Evolutionary conservation across 1,284 basidiomycete species (phyloP), one percentile per base, ranked within the genome.

Genomic region (Peniophora sp.): DNA sequence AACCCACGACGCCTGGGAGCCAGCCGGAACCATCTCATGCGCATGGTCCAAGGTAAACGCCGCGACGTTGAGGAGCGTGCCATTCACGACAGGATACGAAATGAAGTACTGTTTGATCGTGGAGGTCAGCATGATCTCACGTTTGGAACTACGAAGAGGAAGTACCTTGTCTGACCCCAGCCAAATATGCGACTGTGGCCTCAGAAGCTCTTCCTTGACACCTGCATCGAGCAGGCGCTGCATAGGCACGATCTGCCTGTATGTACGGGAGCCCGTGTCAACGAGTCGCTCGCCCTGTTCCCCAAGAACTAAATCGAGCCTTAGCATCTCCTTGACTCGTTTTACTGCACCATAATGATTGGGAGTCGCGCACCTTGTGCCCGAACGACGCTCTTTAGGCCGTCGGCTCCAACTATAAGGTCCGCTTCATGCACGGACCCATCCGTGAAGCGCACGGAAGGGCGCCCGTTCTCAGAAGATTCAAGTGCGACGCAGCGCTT

Each of bases 61-160:
- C 6, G 47, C 50, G 36, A 51, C 20, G 19, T 51, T 51, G 5
- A 51, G 36, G 27, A 36, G 14, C 24, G n/a, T 12, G 14, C 67
- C 63, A 5, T 64, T 64, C 58, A 73, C 68, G 52, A 85, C 77
- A 1, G 79, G 77, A 59, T 78, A 81, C 2, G 73, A 71, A 46
- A 82, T 74, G 25, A 82, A 62, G 60, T 84, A 81, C 76, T 82
- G 19, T 6, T 8, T n/a, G 53, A 41, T 6, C 12, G 19, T 16
- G 5, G 19, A 41, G 5, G 6, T 41, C 38, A 41, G 45, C 25
- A 12, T 25, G 12, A 41, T 46, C 47, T 34, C 47, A 22, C 45
- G 22, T 34, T 51, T 22, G 16, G 36, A 27, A 3, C 45, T 9
- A n/a, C 9, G 27, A n/a, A n/a, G n/a, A n/a, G 27, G 6, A 45